Conservation (phyloP, 1,284 basidiomycete genomes). For the Irpex sp. region DNA sequence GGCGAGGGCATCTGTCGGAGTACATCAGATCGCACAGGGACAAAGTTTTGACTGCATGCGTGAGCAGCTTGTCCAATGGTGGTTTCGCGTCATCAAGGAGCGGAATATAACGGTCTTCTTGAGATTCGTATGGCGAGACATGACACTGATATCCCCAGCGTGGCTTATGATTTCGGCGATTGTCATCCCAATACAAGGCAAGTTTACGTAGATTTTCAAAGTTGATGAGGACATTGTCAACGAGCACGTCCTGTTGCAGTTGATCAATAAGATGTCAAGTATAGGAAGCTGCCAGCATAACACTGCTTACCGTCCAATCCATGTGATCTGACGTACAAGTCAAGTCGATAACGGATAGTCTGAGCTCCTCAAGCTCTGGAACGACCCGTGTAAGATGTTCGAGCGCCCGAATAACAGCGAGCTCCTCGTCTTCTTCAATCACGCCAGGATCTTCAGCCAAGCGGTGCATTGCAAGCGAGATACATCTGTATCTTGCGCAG, state of each 20-base stretch:
- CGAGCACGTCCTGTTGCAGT: neutral
- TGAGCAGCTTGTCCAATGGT: neutral
- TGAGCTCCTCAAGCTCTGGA: neutral
- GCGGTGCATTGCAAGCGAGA: slow-evolving; percentile 4
- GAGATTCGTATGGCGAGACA: neutral
- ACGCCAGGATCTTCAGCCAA: neutral
- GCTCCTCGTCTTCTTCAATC: neutral
- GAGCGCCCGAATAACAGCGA: neutral
- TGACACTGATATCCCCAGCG: neutral
- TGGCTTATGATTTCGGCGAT: neutral
- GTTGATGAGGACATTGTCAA: neutral
- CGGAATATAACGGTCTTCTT: neutral
- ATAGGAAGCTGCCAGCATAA: neutral
- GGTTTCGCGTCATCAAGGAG: neutral
- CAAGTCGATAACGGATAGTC: neutral
- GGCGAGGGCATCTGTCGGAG: neutral
- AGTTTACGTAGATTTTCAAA: slow-evolving; percentile 12
- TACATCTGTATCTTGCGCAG: slow-evolving; percentile 9
- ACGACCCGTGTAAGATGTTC: neutral
- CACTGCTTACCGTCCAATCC: slow-evolving; percentile 4
- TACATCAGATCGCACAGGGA: neutral
- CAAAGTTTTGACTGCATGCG: neutral
- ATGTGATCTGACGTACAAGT: neutral
- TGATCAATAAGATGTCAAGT: neutral
- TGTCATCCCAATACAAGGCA: slow-evolving; percentile 1